A percentile compares a stretch with the other conserved stretches of the same genome.
Evolutionary conservation across 129 eudicot genomes (phyloP).

Genomic region (Artemisia argyi): DNA sequence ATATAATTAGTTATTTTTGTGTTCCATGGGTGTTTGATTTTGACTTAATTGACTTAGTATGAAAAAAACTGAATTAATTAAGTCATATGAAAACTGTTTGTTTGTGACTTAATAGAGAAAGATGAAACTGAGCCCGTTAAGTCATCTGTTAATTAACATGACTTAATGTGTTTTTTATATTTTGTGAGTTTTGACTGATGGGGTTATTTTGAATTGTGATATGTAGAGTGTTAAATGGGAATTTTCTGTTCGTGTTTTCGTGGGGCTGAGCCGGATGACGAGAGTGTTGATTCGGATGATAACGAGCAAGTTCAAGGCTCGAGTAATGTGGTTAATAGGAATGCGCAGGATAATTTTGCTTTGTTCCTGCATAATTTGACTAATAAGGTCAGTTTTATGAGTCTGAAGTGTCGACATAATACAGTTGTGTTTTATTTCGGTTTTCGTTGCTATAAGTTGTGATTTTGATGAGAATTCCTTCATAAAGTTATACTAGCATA

Average conservation of each 20-base stretch:
- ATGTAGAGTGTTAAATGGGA: constrained; percentile 31
- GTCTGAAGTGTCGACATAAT: neutral
- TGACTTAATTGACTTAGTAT: too few species aligned
- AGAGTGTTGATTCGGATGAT: constrained; percentile 38
- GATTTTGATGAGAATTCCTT: too few species aligned
- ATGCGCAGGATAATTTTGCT: constrained; percentile 33
- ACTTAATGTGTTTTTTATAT: neutral
- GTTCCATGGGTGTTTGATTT: too few species aligned
- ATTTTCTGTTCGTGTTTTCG: constrained; percentile 40
- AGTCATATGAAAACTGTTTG: too few species aligned
- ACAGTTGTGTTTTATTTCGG: neutral
- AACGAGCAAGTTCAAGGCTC: constrained; percentile 31
- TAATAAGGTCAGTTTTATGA: constrained; percentile 34
- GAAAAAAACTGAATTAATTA: too few species aligned
- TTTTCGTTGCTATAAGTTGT: too few species aligned
- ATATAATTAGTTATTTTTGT: neutral
- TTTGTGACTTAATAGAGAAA: too few species aligned
- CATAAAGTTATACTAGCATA: too few species aligned
- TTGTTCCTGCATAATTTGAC: constrained; percentile 34
- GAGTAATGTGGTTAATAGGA: constrained; percentile 21
- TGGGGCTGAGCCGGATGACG: constrained; percentile 29
- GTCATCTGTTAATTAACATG: too few species aligned
- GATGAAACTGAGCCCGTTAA: too few species aligned
- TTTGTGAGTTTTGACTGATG: constrained; percentile 5
- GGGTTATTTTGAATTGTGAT: neutral